Base-by-base conservation (phyloP, 371 early-diverging fungal genomes). In the Blakeslea trispora region DNA sequence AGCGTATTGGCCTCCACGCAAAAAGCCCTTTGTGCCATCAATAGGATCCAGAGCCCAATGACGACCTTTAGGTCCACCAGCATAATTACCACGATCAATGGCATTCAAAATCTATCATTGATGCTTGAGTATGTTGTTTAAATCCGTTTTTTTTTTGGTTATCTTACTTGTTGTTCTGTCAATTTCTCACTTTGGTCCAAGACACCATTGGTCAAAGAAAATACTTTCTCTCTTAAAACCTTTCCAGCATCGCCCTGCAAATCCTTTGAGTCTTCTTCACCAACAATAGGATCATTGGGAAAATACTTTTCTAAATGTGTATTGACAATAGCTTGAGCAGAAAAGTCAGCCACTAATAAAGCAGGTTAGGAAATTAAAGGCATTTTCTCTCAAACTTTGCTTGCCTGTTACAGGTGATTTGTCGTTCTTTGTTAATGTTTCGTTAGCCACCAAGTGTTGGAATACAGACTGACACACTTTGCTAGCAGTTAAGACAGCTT, bases 11-110 rank as follows among this genome's bases (percentile, higher is more conserved):
- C 91, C 97, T 46, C 97, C 97, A 54, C 99, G 86, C 64, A 98
- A 74, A 67, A 97, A 98, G 7, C 99, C 99, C 71, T 91, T 91
- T 24, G 92, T 92, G 21, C 93, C 94, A 69, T 95, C 98, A 68
- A 98, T 93, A 4, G 98, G 98, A 70, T 98, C 98, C 56, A 98
- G 78, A 15, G 96, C 93, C 98, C 98, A 98, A 81, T 84, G 83
- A 54, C 96, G 85, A 11, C 95, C 96, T 34, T 73, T 66, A 1
- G 89, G 34, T 6, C 95, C 95, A 37, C 96, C 96, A 13, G 69
- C 81, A 74, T 84, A 90, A 45, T 82, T 85, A 14, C 97, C 98
- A n/a, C 90, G 81, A 64, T 97, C 97, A 69, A 98, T 96, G 8
- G 91, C 81, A 41, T 81, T 78, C 21, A 91, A 68, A 24, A 94